Evolutionary conservation across 106 monocot genomes (phyloP).

Genomic region (Apostasia shenzhenica): DNA sequence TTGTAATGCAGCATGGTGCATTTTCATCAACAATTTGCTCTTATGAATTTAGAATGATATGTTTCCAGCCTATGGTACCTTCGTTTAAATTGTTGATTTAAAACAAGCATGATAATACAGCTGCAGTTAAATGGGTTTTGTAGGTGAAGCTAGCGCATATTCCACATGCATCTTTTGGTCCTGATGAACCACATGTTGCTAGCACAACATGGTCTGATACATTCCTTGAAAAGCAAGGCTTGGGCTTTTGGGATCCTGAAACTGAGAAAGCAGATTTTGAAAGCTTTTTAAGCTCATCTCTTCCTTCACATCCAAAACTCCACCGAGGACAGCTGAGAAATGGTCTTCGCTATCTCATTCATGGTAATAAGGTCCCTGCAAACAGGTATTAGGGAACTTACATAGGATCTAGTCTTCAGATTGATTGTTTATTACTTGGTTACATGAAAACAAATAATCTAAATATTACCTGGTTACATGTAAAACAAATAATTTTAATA

Average conservation of each 20-base stretch:
- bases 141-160: slow-evolving; percentile 40
- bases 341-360: slow-evolving; percentile 89
- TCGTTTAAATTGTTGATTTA: neutral
- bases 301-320: slow-evolving; percentile 85
- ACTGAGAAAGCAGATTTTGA: slow-evolving; percentile 31
- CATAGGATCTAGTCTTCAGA: no score
- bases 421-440: no score
- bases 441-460: no score
- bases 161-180: slow-evolving; percentile 57
- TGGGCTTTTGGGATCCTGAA: slow-evolving; percentile 42
- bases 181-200: slow-evolving; percentile 96
- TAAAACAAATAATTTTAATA: no score
- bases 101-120: neutral
- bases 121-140: slow-evolving; percentile 6
- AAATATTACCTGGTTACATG: no score
- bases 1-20: neutral
- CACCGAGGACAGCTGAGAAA: slow-evolving; percentile 78
- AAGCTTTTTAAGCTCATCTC: slow-evolving; percentile 45
- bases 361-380: slow-evolving; percentile 91
- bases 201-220: slow-evolving; percentile 68
- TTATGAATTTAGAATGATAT: neutral
- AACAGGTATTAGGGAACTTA: slow-evolving; percentile 48
- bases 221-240: slow-evolving; percentile 42
- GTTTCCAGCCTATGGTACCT: neutral
- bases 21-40: neutral